Evolutionary conservation across 768 basidiomycete species (phyloP).

Genomic region (Naematelia encephala): DNA sequence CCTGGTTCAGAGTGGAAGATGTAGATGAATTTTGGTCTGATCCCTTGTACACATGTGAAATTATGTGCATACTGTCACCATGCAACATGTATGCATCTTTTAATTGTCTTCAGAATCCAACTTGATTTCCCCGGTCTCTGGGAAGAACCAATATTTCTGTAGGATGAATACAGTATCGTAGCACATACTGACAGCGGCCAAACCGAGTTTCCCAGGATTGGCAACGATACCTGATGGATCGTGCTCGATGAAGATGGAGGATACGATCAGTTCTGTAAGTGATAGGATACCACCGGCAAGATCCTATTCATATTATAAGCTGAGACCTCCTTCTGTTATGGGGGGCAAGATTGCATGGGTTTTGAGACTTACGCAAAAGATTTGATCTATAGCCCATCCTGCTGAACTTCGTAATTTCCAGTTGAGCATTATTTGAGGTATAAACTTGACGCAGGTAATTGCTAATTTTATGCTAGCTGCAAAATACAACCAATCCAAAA

Average conservation of each 20-base stretch:
- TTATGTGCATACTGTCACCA: no score
- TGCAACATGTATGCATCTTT: no score
- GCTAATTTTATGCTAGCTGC: conserved; percentile 50
- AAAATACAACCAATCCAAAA: conserved; percentile 46
- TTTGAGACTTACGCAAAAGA: conserved; percentile 42
- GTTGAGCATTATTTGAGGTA: conserved; percentile 53
- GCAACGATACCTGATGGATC: conserved; percentile 43
- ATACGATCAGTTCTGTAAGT: conserved; percentile 43
- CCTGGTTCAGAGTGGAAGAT: not conserved
- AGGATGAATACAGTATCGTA: conserved; percentile 37
- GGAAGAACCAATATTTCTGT: conserved; percentile 34
- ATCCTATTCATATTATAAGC: conserved; percentile 35
- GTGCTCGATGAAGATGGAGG: conserved; percentile 35
- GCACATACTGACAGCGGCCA: conserved; percentile 27
- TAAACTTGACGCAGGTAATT: conserved; percentile 52
- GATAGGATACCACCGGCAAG: conserved; percentile 47
- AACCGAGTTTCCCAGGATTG: conserved; percentile 48
- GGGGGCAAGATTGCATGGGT: no score
- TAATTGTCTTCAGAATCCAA: not conserved
- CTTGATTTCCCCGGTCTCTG: not conserved
- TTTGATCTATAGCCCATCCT: conserved; percentile 40
- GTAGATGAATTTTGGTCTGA: not conserved
- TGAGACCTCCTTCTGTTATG: no score
- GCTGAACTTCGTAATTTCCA: conserved; percentile 48
- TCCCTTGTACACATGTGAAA: no score